Conservation (phyloP, 2,329 filamentous ascomycete genomes). For the Clarireedia homoeocarpa region DNA sequence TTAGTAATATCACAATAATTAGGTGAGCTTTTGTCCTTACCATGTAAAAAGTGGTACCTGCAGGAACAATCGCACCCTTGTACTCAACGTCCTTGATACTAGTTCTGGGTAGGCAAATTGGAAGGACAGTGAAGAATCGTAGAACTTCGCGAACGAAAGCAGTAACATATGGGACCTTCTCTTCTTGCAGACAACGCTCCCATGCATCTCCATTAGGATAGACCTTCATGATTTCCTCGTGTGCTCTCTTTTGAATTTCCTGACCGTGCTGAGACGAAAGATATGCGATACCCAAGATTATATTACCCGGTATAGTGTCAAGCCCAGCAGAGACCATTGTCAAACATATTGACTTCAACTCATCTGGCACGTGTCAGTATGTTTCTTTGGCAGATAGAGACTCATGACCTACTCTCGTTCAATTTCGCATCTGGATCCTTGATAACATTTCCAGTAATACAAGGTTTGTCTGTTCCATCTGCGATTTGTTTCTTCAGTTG, state of each 20-base stretch:
- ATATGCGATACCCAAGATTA: slow-evolving; percentile 74
- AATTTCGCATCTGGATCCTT: slow-evolving; percentile 54
- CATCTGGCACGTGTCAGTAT: slow-evolving; percentile 44
- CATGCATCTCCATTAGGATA: slow-evolving; percentile 72
- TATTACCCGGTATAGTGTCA: slow-evolving; percentile 72
- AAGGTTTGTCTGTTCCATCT: slow-evolving; percentile 57
- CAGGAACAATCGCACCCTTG: slow-evolving; percentile 58
- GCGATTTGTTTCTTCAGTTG: slow-evolving; percentile 54
- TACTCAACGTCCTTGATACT: slow-evolving; percentile 67
- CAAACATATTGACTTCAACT: slow-evolving; percentile 72
- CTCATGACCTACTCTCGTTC: slow-evolving; percentile 43
- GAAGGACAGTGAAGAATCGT: slow-evolving; percentile 72
- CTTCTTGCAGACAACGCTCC: slow-evolving; percentile 63
- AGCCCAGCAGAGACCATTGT: slow-evolving; percentile 77
- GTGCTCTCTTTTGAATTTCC: slow-evolving; percentile 60
- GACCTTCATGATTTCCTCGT: slow-evolving; percentile 60
- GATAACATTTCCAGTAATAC: slow-evolving; percentile 62
- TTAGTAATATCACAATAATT: slow-evolving; percentile 1
- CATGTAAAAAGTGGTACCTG: slow-evolving; percentile 60
- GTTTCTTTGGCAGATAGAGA: slow-evolving; percentile 24
- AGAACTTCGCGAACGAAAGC: slow-evolving; percentile 73
- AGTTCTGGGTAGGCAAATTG: slow-evolving; percentile 66
- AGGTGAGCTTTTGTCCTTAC: neutral
- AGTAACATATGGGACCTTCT: slow-evolving; percentile 69
- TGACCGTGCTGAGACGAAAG: slow-evolving; percentile 62